Base-by-base conservation (phyloP, 2,329 filamentous ascomycete genomes). In the Ascosphaera pollenicola region DNA sequence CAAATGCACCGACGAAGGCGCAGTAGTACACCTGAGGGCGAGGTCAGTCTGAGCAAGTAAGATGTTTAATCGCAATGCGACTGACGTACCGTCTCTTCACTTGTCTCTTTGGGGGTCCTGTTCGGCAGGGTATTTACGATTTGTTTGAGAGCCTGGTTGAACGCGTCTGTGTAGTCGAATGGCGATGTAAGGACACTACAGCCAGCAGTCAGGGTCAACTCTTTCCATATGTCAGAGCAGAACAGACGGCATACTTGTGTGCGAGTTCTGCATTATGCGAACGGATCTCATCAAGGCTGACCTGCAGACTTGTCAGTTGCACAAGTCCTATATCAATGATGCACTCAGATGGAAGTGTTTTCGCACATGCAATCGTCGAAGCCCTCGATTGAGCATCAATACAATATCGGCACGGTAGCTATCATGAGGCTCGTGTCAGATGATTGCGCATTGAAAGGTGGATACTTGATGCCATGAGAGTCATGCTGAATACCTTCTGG, bases 1-100 rank as follows among this genome's bases (percentile, higher is more conserved):
- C 89, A 54, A 98, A 98, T 54, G 83, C 93, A 47, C 89, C 89
- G 40, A 87, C 74, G 63, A 82, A 95, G n/a, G 89, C 89, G 53
- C 89, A 94, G 57, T 98, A 95, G 62, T 93, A 98, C 49, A 68
- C 59, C 44, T 54, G 34, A n/a, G 35, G 17, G 8, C 8, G 11
- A 31, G 39, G 36, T 40, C 42, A 42, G 34, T 16, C 13, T 17
- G 28, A 26, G 21, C 32, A 38, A 38, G 31, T 10, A 19, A 17
- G 15, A 26, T n/a, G 13, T 16, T 34, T 31, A 17, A 13, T 39
- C 24, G 40, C 36, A 19, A 34, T 41, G 26, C 15, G 15, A 42
- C 37, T 18, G 10, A 48, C 61, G 35, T 50, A 82, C 68, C 34
- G 75, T 73, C 54, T 94, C 85, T 21, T 78, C 74, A 35, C 73